Percentiles rank a stretch among this genome's conserved stretches.
Evolutionary conservation across 2,329 filamentous ascomycete genomes (phyloP).

Genomic region (Neonectria ditissima): DNA sequence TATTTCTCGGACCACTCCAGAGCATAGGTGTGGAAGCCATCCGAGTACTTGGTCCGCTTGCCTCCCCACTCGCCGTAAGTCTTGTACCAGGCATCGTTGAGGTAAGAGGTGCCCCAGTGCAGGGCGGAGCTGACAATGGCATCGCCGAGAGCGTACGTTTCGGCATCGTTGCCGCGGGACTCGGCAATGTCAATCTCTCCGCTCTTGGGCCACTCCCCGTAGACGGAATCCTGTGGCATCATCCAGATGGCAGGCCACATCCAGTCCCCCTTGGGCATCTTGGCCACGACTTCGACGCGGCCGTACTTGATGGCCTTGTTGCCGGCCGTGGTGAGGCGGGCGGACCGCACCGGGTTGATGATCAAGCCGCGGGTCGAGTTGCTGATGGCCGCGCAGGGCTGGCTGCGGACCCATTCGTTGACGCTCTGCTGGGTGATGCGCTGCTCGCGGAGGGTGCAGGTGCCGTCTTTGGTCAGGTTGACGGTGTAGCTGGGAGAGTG

Average conservation of each 20-base stretch:
- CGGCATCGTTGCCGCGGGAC: slow-evolving; percentile 60
- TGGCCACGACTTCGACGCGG: slow-evolving; percentile 64
- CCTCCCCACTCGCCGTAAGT: slow-evolving; percentile 47
- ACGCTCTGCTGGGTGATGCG: slow-evolving; percentile 19
- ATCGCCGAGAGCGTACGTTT: slow-evolving; percentile 45
- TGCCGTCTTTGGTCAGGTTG: slow-evolving; percentile 54
- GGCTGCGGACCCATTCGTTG: slow-evolving; percentile 14
- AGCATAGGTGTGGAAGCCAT: slow-evolving; percentile 61
- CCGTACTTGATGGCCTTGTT: slow-evolving; percentile 62
- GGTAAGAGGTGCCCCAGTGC: slow-evolving; percentile 55
- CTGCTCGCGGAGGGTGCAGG: slow-evolving; percentile 52
- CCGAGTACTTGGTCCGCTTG: slow-evolving; percentile 50
- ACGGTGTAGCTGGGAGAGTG: slow-evolving; percentile 48
- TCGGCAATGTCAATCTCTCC: slow-evolving; percentile 68
- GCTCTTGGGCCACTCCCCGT: slow-evolving; percentile 64
- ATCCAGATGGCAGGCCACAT: slow-evolving; percentile 63
- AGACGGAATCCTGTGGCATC: slow-evolving; percentile 59
- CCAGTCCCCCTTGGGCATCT: slow-evolving; percentile 66
- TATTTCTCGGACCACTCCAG: slow-evolving; percentile 64
- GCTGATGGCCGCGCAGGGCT: slow-evolving; percentile 53
- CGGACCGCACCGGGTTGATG: slow-evolving; percentile 61
- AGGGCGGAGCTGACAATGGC: slow-evolving; percentile 56
- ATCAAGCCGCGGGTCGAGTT: slow-evolving; percentile 58
- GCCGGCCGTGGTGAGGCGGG: slow-evolving; percentile 56
- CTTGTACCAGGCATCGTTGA: slow-evolving; percentile 47